phyloP scores from a whole-genome alignment of 305 asterid genomes.

The Caryopteris hybrid region DNA sequence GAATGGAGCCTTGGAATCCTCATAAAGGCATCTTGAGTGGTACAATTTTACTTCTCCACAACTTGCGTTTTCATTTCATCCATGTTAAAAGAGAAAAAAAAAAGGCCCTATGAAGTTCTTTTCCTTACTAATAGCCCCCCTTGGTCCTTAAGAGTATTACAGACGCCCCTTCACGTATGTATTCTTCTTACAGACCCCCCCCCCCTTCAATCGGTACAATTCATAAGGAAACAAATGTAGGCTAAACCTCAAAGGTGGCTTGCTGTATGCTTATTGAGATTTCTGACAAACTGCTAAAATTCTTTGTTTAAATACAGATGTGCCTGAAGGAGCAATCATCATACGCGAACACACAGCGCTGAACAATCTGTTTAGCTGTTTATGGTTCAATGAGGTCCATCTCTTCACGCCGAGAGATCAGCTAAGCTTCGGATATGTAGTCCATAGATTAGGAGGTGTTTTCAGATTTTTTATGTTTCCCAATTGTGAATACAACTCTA shows the following conservation, averaged over 20 bases:
- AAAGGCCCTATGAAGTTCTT: too few species aligned
- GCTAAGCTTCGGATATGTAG: slow-evolving; percentile 91
- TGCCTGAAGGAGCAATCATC: slow-evolving; percentile 97
- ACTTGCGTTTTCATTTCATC: neutral
- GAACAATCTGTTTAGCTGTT: slow-evolving; percentile 86
- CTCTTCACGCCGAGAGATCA: slow-evolving; percentile 97
- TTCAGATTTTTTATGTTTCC: slow-evolving; percentile 85
- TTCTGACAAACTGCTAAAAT: too few species aligned
- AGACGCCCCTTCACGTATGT: too few species aligned
- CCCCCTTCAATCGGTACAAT: too few species aligned
- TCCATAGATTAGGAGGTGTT: slow-evolving; percentile 57
- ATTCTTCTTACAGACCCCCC: too few species aligned
- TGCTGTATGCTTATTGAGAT: too few species aligned
- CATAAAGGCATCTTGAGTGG: slow-evolving; percentile 62
- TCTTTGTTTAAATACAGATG: slow-evolving; percentile 51
- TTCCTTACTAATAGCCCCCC: too few species aligned
- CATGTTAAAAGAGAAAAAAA: neutral
- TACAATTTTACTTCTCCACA: slow-evolving; percentile 24
- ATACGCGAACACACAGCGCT: slow-evolving; percentile 81
- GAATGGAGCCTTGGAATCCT: slow-evolving; percentile 84
- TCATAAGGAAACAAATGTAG: too few species aligned
- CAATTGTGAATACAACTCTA: slow-evolving; percentile 87
- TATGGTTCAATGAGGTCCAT: slow-evolving; percentile 98
- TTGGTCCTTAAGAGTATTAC: too few species aligned
- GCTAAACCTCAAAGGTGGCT: too few species aligned